Evolutionary conservation across 2,329 filamentous ascomycete genomes (phyloP).

Genomic region (Verticillium longisporum): DNA sequence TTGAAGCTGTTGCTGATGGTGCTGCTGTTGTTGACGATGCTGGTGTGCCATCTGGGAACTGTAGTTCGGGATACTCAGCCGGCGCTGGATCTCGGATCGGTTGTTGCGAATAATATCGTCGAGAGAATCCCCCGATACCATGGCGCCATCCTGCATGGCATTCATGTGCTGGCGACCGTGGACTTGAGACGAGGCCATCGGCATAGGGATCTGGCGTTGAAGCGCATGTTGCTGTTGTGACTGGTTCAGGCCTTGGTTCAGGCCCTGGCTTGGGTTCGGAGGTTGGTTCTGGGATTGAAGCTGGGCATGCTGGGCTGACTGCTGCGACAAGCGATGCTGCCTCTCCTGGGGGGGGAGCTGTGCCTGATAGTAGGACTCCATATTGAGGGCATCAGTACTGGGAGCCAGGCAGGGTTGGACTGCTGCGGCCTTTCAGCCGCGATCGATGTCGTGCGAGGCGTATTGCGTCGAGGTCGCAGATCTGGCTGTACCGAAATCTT

Average conservation of each 20-base stretch:
- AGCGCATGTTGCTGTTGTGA: slow-evolving; percentile 16
- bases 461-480: not conserved
- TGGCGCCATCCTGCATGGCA: slow-evolving; percentile 22
- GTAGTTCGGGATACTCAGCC: slow-evolving; percentile 41
- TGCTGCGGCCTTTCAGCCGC: not conserved
- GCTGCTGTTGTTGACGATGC: not conserved
- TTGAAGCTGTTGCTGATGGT: slow-evolving; percentile 15
- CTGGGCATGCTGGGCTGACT: slow-evolving; percentile 19
- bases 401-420: not conserved
- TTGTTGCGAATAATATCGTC: slow-evolving; percentile 67
- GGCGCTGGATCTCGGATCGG: slow-evolving; percentile 51
- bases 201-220: slow-evolving; percentile 10
- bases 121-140: slow-evolving; percentile 50
- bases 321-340: slow-evolving; percentile 34
- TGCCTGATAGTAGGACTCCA: slow-evolving; percentile 48
- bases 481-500: not conserved
- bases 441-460: not conserved
- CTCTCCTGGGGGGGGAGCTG: slow-evolving; percentile 43
- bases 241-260: slow-evolving; percentile 15
- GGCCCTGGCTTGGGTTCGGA: slow-evolving; percentile 11
- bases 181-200: slow-evolving; percentile 1
- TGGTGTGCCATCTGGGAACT: slow-evolving; percentile 21
- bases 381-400: slow-evolving; percentile 39
- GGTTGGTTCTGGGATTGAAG: slow-evolving; percentile 2
- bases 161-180: slow-evolving; percentile 5